Evolutionary conservation across 2,329 filamentous ascomycete genomes (phyloP).

Genomic region (Colletotrichum orbiculare): DNA sequence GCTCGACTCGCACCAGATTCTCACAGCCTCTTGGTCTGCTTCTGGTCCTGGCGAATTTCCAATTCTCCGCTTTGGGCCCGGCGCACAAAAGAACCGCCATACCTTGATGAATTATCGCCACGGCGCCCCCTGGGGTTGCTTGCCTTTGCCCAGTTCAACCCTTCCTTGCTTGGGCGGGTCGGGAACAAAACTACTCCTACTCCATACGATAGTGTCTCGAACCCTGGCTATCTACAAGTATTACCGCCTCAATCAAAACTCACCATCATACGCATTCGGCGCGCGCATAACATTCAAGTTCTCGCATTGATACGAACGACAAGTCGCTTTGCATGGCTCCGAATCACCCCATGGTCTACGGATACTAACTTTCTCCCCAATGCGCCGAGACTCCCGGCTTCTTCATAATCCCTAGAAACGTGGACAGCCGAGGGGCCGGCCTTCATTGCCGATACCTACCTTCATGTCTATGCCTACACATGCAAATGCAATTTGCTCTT

Average conservation of each 20-base stretch:
- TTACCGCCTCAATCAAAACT: conserved; percentile 31
- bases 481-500: too few species aligned
- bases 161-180: neutral
- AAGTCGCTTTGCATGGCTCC: conserved; percentile 8
- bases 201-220: neutral
- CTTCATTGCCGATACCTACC: neutral
- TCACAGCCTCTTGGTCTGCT: conserved; percentile 15
- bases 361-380: neutral
- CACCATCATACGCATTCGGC: neutral
- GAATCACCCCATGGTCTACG: conserved; percentile 12
- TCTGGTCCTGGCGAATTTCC: conserved; percentile 1
- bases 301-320: neutral
- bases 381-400: neutral
- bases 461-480: too few species aligned
- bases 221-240: neutral
- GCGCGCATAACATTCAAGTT: conserved; percentile 1
- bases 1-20: conserved; percentile 19
- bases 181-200: too few species aligned
- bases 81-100: conserved; percentile 11
- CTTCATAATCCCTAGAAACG: too few species aligned
- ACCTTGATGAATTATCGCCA: neutral
- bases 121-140: too few species aligned
- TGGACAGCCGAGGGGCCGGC: too few species aligned
- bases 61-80: conserved; percentile 19
- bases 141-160: too few species aligned